Conservation (phyloP, 148 eudicot genomes). For the Heliosperma pusillum region DNA sequence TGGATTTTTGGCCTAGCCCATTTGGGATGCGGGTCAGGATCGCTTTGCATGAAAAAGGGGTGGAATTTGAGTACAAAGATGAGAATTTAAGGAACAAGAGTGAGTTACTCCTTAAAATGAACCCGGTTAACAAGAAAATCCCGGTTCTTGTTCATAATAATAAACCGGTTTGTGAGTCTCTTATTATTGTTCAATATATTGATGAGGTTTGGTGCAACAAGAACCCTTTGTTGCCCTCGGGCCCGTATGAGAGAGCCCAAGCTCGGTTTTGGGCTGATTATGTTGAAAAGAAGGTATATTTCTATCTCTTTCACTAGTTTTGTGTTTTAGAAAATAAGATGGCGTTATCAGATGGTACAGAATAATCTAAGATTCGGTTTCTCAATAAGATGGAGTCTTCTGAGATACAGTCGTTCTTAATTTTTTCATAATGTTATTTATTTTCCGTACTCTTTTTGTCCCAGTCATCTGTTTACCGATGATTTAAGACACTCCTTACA, state of each 20-base stretch:
- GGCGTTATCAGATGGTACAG: no score
- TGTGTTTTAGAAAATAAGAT: no score
- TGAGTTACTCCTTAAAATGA: slow-evolving; percentile 32
- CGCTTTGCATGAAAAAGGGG: slow-evolving; percentile 32
- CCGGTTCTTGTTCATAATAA: slow-evolving; percentile 39
- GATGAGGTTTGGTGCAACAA: slow-evolving; percentile 36
- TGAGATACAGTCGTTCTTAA: no score
- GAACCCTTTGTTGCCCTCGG: slow-evolving; percentile 28
- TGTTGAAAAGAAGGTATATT: slow-evolving; percentile 29
- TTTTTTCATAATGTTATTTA: no score
- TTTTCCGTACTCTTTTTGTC: no score
- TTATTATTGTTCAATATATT: slow-evolving; percentile 30
- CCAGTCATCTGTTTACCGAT: no score
- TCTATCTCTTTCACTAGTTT: neutral
- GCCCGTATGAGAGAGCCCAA: slow-evolving; percentile 28
- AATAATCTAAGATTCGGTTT: no score
- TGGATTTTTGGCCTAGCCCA: slow-evolving; percentile 36
- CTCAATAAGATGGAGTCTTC: no score
- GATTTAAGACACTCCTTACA: no score
- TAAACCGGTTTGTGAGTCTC: slow-evolving; percentile 39
- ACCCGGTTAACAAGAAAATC: slow-evolving; percentile 42
- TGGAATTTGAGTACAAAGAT: slow-evolving; percentile 32
- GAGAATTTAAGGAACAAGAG: slow-evolving; percentile 35
- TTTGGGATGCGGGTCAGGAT: slow-evolving; percentile 31
- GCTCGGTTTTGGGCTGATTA: slow-evolving; percentile 42